Base-by-base conservation (phyloP, 331 rosid genomes). In the Arachis monticola region DNA sequence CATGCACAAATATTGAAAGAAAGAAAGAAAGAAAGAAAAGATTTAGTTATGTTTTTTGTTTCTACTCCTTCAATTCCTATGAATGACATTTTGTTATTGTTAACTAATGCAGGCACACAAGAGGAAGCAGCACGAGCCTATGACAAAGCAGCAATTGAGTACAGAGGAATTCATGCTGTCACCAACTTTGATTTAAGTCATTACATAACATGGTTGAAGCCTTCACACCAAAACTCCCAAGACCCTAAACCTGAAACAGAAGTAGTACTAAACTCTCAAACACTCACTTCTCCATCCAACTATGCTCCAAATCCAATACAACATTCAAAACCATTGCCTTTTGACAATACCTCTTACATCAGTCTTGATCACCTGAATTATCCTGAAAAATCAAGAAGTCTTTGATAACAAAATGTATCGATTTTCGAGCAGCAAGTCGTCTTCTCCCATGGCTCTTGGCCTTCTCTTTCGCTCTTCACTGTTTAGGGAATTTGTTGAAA, bases 81-180 rank as follows among this genome's bases (percentile, higher is more conserved):
- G 9, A 64, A 11, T 32, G 32, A 13, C 63, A 64, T 57, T 1
- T 35, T 22, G 56, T 73, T 60, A 13, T 35, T 22, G 56, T 73
- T 60, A 13, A 74, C 13, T 35, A 74, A 66, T 12, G 17, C 42
- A 88, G 93, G 88, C 66, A 87, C 91, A 11, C 96, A 84, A 83
- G 90, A 87, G 78, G 97, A 91, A 87, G 96, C 93, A 42, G 96
- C 97, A 7, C 83, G 83, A 1, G 93, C 97, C 46, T 91, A 91
- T 17, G 96, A 91, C 77, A 83, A 83, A 69, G 97, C 97, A 0
- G 96, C 97, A 38, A 91, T 91, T 38, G 96, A 91, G 69, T 89
- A 86, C 73, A 79, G 93, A 83, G 93, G 97, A 45, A 80, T 84
- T 70, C 82, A 91, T 78, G 96, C 90, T 5, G 93, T 91, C 44